Evolutionary conservation across 495 filamentous ascomycete genomes (phyloP).

Genomic region (Neurospora sp.): DNA sequence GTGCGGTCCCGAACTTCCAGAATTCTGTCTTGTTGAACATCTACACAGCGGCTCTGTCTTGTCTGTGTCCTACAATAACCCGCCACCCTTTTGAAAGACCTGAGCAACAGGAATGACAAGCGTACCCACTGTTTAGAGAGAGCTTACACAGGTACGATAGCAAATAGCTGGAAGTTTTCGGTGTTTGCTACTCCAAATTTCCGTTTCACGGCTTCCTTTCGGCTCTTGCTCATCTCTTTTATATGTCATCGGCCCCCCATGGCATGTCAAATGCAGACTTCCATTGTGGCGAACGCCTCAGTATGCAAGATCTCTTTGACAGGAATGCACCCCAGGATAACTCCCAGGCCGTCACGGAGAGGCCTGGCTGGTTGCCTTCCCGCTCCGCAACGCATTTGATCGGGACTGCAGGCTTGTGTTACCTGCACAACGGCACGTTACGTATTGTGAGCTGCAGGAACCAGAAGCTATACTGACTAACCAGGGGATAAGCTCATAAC

Average conservation of each 20-base stretch:
- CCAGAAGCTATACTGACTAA: not conserved
- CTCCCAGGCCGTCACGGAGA: not conserved
- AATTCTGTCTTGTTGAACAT: not conserved
- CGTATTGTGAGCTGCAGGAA: not conserved
- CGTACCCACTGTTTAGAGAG: not conserved
- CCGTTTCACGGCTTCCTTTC: not conserved
- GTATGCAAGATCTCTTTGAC: not conserved
- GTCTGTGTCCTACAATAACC: not conserved
- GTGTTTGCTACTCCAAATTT: not conserved
- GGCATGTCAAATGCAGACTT: not conserved
- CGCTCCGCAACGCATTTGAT: not conserved
- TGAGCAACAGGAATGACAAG: not conserved
- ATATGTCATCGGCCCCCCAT: not conserved
- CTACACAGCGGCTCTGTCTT: not conserved
- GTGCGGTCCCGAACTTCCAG: not conserved
- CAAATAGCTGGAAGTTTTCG: not conserved
- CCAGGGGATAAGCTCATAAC: not conserved
- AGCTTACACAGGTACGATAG: not conserved
- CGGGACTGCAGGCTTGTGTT: not conserved
- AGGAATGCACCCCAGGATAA: not conserved
- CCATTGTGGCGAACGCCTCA: not conserved
- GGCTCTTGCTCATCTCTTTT: not conserved
- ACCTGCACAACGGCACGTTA: not conserved
- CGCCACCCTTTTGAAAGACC: not conserved
- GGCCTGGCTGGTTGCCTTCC: not conserved